These are phyloP conservation scores for Talaromyces sp. DNA, from an alignment of 2,329 filamentous ascomycete species.

Conservation along the genomic window DNA sequence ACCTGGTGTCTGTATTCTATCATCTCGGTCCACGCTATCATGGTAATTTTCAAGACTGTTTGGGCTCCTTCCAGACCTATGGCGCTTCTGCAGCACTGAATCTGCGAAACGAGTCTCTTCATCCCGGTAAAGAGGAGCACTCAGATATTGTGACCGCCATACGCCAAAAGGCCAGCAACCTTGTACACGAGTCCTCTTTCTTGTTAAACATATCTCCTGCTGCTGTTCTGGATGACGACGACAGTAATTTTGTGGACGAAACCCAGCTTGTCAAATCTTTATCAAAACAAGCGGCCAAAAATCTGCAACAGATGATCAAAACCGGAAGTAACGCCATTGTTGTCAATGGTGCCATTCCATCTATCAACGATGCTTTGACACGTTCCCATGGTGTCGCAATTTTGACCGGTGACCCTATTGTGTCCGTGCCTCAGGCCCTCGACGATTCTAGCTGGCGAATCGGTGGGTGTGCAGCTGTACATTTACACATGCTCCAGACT, in stretches of 20 bases:
- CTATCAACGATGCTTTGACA: slow-evolving; percentile 81
- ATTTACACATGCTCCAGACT: slow-evolving; percentile 76
- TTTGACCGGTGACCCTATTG: slow-evolving; percentile 75
- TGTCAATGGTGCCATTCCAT: slow-evolving; percentile 82
- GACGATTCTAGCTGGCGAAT: slow-evolving; percentile 92
- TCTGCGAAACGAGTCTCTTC: slow-evolving; percentile 82
- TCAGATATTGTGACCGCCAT: slow-evolving; percentile 91
- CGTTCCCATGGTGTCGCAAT: slow-evolving; percentile 75
- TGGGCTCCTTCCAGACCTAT: slow-evolving; percentile 95
- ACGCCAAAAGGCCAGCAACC: slow-evolving; percentile 71
- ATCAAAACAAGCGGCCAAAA: slow-evolving; percentile 65
- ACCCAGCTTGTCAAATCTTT: slow-evolving; percentile 70
- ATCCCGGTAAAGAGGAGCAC: slow-evolving; percentile 81
- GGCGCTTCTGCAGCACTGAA: slow-evolving; percentile 86
- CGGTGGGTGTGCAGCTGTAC: slow-evolving; percentile 82
- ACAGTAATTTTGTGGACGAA: slow-evolving; percentile 65
- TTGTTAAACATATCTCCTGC: slow-evolving; percentile 78
- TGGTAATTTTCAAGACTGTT: slow-evolving; percentile 93
- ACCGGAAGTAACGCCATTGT: slow-evolving; percentile 73
- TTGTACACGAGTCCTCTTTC: slow-evolving; percentile 77
- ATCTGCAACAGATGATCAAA: slow-evolving; percentile 63
- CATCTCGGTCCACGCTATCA: slow-evolving; percentile 86
- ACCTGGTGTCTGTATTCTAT: slow-evolving; percentile 84
- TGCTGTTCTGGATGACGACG: slow-evolving; percentile 74
- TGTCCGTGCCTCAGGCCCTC: slow-evolving; percentile 73